Evolutionary conservation across 2,329 filamentous ascomycete species (phyloP).

Genomic region (Tolypocladium amazonense): DNA sequence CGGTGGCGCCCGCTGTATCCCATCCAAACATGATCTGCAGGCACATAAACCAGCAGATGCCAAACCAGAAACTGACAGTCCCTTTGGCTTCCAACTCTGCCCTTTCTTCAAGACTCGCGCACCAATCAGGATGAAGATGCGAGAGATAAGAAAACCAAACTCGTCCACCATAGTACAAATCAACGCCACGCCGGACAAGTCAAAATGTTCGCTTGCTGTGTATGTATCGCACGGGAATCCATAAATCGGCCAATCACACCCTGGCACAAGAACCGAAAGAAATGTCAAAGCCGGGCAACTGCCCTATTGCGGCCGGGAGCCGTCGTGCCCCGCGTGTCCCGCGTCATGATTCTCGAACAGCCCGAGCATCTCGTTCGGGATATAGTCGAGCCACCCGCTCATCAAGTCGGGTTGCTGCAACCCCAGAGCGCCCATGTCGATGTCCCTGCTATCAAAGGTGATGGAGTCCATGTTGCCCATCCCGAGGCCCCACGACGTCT

Average conservation of each 20-base stretch:
- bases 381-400: constrained; percentile 61
- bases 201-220: neutral
- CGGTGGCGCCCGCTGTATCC: neutral
- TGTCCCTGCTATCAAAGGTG: constrained; percentile 67
- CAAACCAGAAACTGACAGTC: neutral
- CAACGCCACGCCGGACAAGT: neutral
- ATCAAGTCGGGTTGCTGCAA: constrained; percentile 51
- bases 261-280: neutral
- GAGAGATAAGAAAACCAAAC: neutral
- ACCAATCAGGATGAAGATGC: neutral
- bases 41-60: neutral
- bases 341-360: constrained; percentile 35
- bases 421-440: constrained; percentile 60
- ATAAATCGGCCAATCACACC: neutral
- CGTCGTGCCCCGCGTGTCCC: constrained; percentile 10
- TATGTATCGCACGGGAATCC: neutral
- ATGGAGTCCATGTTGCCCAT: constrained; percentile 38
- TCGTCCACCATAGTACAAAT: neutral
- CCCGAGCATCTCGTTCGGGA: constrained; percentile 54
- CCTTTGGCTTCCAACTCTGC: too few species aligned
- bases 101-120: neutral
- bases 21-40: neutral
- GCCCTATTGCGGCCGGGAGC: neutral
- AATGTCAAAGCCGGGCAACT: neutral
- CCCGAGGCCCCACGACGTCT: constrained; percentile 18